Conservation (phyloP, 768 basidiomycete genomes). For the Tephrocybe sp. region DNA sequence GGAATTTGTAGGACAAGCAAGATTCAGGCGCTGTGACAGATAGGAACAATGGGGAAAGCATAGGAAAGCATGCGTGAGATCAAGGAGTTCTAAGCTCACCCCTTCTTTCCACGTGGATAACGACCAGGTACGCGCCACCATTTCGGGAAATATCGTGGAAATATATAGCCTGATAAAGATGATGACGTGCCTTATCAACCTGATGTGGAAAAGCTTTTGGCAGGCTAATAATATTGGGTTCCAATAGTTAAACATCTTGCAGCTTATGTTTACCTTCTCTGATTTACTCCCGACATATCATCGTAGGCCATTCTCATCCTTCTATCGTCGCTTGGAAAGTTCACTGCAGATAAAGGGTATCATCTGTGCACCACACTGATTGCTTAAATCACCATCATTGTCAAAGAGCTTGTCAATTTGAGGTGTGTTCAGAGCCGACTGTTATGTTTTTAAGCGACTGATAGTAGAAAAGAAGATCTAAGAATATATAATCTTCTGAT, state of each 20-base stretch:
- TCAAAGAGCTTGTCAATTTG: not conserved
- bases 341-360: not conserved
- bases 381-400: not conserved
- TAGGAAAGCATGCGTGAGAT: no score
- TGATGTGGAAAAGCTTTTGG: slow-evolving; percentile 19
- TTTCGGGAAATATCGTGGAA: slow-evolving; percentile 30
- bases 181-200: slow-evolving; percentile 15
- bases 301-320: slow-evolving; percentile 8
- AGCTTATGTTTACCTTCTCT: slow-evolving; percentile 18
- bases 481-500: slow-evolving; percentile 34
- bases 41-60: no score
- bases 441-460: not conserved
- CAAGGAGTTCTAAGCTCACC: not conserved
- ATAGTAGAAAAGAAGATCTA: slow-evolving; percentile 12
- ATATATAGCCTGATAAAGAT: slow-evolving; percentile 5
- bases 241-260: slow-evolving; percentile 5
- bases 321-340: not conserved
- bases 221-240: slow-evolving; percentile 8
- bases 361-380: not conserved
- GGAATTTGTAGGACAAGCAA: no score
- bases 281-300: slow-evolving; percentile 20
- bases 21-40: no score
- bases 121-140: slow-evolving; percentile 28
- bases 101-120: slow-evolving; percentile 24
- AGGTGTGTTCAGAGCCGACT: not conserved